A percentile compares a stretch with the other conserved stretches of the same genome.
Evolutionary conservation across 495 filamentous ascomycete species (phyloP).

Genomic region (Penicillium samsonianum): DNA sequence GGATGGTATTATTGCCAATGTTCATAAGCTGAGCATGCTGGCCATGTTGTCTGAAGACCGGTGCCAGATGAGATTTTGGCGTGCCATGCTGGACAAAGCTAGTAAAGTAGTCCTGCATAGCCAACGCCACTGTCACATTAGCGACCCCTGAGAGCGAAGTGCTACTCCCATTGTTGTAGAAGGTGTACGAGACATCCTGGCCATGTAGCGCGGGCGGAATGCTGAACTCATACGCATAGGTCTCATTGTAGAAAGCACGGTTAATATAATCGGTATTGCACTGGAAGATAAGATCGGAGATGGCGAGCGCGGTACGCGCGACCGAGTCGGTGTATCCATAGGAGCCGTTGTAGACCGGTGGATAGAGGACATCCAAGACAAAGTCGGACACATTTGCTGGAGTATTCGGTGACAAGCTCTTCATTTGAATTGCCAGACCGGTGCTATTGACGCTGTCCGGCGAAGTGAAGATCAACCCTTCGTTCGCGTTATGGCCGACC

Average conservation of each 20-base stretch:
- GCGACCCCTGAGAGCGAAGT: not conserved
- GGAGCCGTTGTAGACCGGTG: constrained; percentile 61
- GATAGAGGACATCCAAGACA: constrained; percentile 54
- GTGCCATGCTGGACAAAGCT: constrained; percentile 52
- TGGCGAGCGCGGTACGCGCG: constrained; percentile 35
- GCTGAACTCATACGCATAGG: constrained; percentile 62
- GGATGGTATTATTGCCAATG: constrained; percentile 45
- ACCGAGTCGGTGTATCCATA: constrained; percentile 39
- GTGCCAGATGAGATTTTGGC: constrained; percentile 44
- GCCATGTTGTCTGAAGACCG: constrained; percentile 45
- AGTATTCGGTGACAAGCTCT: constrained; percentile 34
- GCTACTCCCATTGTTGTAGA: constrained; percentile 49
- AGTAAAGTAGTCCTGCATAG: constrained; percentile 62
- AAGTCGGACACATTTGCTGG: constrained; percentile 46
- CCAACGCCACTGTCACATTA: constrained; percentile 44
- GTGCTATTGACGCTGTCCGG: constrained; percentile 51
- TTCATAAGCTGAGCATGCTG: constrained; percentile 39
- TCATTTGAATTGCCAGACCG: constrained; percentile 47
- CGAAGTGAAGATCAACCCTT: constrained; percentile 59
- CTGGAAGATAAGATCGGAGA: constrained; percentile 53
- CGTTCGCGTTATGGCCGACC: constrained; percentile 56
- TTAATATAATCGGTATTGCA: constrained; percentile 61
- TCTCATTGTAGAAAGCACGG: constrained; percentile 51
- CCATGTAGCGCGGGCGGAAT: constrained; percentile 58
- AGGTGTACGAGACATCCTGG: constrained; percentile 60